These are phyloP conservation scores for Clarkia xantiana DNA, from an alignment of 345 rosid genomes.

Conservation along the genomic window DNA sequence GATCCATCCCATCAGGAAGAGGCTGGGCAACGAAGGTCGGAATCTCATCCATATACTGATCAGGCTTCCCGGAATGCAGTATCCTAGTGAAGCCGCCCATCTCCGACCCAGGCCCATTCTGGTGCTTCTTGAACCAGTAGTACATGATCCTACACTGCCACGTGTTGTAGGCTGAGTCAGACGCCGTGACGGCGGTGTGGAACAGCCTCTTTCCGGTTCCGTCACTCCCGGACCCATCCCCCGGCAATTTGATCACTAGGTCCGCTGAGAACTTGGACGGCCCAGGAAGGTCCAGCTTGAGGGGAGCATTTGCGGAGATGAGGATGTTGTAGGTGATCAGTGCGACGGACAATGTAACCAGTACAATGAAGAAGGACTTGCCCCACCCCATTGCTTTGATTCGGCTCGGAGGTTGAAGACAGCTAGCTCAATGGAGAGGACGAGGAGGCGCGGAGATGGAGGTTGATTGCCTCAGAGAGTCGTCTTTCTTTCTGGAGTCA, in stretches of 20 bases:
- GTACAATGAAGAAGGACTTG: conserved; percentile 51
- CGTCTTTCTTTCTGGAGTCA: too few relatives aligned
- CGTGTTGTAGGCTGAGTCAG: conserved; percentile 81
- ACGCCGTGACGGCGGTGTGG: conserved; percentile 98
- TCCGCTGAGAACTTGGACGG: conserved; percentile 38
- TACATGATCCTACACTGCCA: conserved; percentile 99
- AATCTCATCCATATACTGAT: conserved; percentile 79
- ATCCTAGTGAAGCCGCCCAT: conserved; percentile 99
- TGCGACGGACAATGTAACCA: conserved; percentile 64
- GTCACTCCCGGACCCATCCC: conserved; percentile 22
- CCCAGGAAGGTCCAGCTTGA: conserved; percentile 69
- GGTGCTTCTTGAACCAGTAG: conserved; percentile 79
- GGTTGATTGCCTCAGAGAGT: too few relatives aligned
- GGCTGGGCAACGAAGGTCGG: conserved; percentile 95
- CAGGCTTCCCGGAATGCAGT: conserved; percentile 83
- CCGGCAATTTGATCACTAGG: conserved; percentile 65
- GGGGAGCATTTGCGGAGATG: conserved; percentile 82
- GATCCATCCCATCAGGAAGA: conserved; percentile 84
- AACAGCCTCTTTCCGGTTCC: conserved; percentile 34
- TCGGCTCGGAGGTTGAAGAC: too few relatives aligned
- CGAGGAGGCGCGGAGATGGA: too few relatives aligned
- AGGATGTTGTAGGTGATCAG: conserved; percentile 92
- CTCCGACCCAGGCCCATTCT: conserved; percentile 46
- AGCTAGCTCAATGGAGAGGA: too few relatives aligned
- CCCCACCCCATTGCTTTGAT: conserved; percentile 51